Evolutionary conservation across 306 rosid species (phyloP), one percentile per base, ranked within the genome.

Genomic region (Malus fusca): DNA sequence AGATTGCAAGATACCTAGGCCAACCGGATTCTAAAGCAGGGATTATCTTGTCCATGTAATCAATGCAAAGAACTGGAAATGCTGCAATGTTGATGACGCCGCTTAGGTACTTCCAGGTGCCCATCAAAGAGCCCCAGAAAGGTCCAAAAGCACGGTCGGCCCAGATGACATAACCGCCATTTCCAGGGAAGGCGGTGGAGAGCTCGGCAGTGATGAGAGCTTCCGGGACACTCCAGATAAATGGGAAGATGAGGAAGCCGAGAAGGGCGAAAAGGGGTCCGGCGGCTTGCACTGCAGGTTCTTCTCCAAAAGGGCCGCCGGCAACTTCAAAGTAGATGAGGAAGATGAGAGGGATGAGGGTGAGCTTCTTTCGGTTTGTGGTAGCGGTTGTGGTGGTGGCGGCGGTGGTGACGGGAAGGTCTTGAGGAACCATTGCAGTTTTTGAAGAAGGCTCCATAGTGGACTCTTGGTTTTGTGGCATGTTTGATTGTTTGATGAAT

Each of bases 121-220:
- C 87, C 87, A 84, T 84, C 2, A 84, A 14, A 5, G 82, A 81
- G 3, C 87, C 83, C 82, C 85, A 81, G 73, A 84, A 84, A 3
- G 87, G 84, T 1, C 87, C 87, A 17, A 84, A 84, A 4, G 87
- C 85, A 4, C 73, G 63, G 51, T 84, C 63, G 0, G 87, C 87
- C 87, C 87, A 84, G 11, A 84, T 84, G 48, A 84, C 87, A 28
- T 68, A 84, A 19, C 87, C 87, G 1, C 87, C 87, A 46, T 77
- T 84, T 14, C 85, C 87, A 6, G 85, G 87, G 55, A 62, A 84
- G 43, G 87, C 63, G 25, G 87, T 79, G 65, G 85, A 55, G 63
- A 84, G 80, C 72, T 84, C 87, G 10, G 87, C 84, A 7, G 87
- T 78, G 71, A 84, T 68, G 35, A 84, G 80, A 11, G 84, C 84